These are phyloP conservation scores for Cucumis variabilis DNA, from an alignment of 331 rosid species.

Conservation along the genomic window DNA sequence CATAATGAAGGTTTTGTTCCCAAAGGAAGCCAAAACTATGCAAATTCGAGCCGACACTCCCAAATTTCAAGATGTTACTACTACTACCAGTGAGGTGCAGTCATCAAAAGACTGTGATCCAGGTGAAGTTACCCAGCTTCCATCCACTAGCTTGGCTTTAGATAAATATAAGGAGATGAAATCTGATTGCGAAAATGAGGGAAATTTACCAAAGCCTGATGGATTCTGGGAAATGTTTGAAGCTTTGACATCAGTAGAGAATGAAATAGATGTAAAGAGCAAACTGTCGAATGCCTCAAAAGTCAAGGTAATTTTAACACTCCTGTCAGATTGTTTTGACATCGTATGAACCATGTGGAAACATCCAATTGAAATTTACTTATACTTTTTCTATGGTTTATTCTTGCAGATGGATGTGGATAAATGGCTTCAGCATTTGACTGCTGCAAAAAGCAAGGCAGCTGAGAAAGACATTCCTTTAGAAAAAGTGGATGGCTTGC, in stretches of 20 bases:
- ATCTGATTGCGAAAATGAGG: not conserved
- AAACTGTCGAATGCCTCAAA: not conserved
- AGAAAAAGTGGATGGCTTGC: constrained; percentile 35
- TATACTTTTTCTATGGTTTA: not conserved
- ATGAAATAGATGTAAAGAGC: constrained; percentile 11
- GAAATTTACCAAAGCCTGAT: not conserved
- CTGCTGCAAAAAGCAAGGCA: not conserved
- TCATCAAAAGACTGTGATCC: not conserved
- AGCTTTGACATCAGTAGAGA: constrained; percentile 8
- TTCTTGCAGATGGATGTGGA: constrained; percentile 33
- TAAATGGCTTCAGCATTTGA: constrained; percentile 14
- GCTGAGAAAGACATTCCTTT: not conserved
- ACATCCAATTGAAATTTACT: not conserved
- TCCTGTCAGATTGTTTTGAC: not conserved
- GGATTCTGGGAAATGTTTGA: constrained; percentile 28
- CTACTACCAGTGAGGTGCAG: not conserved
- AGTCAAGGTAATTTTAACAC: constrained; percentile 28
- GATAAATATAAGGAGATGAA: not conserved
- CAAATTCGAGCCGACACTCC: not conserved
- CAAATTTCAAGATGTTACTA: not conserved
- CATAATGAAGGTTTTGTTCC: constrained; percentile 34
- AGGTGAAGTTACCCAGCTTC: not conserved
- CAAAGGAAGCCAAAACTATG: constrained; percentile 9
- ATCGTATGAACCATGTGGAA: not conserved
- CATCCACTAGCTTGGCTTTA: not conserved